A percentile compares a stretch with the other conserved stretches of the same genome.
These are phyloP conservation scores for Quercus lobata DNA, from an alignment of 331 rosid genomes.

Conservation along the genomic window DNA sequence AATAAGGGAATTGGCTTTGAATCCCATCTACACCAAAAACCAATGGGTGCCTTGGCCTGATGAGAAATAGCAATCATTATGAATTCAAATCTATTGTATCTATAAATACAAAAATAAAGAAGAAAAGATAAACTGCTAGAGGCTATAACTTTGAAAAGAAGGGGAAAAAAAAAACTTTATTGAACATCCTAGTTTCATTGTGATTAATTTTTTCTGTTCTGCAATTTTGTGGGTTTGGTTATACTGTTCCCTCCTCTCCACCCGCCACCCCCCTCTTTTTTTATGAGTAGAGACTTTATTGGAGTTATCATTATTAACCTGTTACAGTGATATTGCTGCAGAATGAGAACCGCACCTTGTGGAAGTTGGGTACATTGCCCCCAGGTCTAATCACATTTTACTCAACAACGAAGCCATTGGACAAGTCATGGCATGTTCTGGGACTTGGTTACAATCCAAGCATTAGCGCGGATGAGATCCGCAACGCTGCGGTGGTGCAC, in stretches of 20 bases:
- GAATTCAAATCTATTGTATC: no score
- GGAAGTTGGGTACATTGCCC: constrained; percentile 95
- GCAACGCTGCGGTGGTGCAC: constrained; percentile 90
- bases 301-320: neutral
- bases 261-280: neutral
- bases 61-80: no score
- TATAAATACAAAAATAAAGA: no score
- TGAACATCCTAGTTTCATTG: constrained; percentile 1
- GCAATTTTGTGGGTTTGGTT: neutral
- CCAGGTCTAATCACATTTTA: constrained; percentile 92
- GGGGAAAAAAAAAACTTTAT: neutral
- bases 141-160: constrained; percentile 9
- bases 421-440: constrained; percentile 96
- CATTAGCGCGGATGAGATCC: constrained; percentile 80
- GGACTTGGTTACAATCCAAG: constrained; percentile 97
- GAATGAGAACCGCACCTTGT: constrained; percentile 86
- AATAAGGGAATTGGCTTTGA: no score
- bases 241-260: neutral
- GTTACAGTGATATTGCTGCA: constrained; percentile 34
- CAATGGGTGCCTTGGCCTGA: no score
- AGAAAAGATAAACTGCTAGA: neutral
- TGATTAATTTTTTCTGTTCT: neutral
- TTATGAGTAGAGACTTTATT: neutral
- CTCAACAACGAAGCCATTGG: constrained; percentile 88
- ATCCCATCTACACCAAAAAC: no score